Evolutionary conservation across 2,329 filamentous ascomycete species (phyloP).

Genomic region (Phoma herbarum): DNA sequence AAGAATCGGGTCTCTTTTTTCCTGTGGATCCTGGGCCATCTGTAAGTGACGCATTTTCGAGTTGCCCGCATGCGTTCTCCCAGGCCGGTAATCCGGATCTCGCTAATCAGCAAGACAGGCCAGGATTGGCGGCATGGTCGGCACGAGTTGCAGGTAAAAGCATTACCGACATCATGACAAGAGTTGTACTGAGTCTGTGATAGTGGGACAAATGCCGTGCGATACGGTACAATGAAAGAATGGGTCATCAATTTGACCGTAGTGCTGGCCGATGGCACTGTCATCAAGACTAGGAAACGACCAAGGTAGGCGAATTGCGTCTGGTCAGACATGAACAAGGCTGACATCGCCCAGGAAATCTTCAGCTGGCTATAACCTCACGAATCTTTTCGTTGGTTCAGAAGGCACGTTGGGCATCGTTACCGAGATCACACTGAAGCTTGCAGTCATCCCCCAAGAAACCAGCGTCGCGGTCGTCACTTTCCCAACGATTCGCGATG

Average conservation of each 20-base stretch:
- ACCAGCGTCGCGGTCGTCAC: conserved; percentile 81
- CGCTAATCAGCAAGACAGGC: conserved; percentile 56
- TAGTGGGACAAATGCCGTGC: conserved; percentile 80
- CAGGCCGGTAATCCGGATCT: conserved; percentile 25
- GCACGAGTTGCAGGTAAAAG: conserved; percentile 67
- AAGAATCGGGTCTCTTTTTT: conserved; percentile 83
- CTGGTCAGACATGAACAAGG: neutral
- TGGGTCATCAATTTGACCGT: conserved; percentile 87
- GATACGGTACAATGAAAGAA: conserved; percentile 87
- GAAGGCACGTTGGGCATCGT: conserved; percentile 84
- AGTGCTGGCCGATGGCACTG: conserved; percentile 77
- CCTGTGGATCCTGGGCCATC: conserved; percentile 83
- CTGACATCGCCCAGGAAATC: conserved; percentile 64
- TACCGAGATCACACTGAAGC: conserved; percentile 83
- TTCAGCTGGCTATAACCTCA: conserved; percentile 84
- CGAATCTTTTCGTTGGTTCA: conserved; percentile 79
- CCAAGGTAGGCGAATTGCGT: conserved; percentile 59
- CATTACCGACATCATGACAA: neutral
- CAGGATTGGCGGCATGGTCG: conserved; percentile 84
- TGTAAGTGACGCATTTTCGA: conserved; percentile 35
- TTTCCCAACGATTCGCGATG: conserved; percentile 79
- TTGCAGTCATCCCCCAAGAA: conserved; percentile 78
- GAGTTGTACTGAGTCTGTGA: conserved; percentile 22
- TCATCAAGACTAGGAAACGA: conserved; percentile 81
- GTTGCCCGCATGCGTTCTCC: conserved; percentile 14